Conservation (phyloP, 164 flowering plant genomes). For the Sedum album region DNA sequence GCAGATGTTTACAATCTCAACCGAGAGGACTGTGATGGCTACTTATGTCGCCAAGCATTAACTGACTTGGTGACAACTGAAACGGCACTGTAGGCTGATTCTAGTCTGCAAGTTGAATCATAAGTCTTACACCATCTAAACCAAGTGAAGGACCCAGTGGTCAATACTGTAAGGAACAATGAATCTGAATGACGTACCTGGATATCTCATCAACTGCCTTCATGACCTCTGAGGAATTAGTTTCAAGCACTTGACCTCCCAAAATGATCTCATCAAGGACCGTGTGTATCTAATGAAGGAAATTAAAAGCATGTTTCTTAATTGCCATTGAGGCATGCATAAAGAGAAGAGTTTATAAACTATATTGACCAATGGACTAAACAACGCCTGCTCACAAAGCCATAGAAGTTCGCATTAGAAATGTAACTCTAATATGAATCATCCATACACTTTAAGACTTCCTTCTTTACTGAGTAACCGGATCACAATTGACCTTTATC, state of each 20-base stretch:
- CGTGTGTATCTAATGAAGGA: conserved; percentile 59
- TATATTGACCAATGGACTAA: background rate
- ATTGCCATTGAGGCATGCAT: background rate
- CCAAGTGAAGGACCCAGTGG: background rate
- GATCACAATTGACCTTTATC: background rate
- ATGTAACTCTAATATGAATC: background rate
- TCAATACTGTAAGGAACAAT: conserved; percentile 11
- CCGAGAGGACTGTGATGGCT: conserved; percentile 6
- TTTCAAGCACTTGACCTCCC: conserved; percentile 96
- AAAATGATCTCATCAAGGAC: conserved; percentile 81
- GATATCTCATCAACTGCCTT: conserved; percentile 85
- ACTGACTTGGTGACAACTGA: conserved; percentile 50
- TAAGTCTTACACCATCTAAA: background rate
- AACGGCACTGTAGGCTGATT: conserved; percentile 50
- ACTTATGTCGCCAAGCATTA: conserved; percentile 55
- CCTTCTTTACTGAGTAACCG: background rate
- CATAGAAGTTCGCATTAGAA: background rate
- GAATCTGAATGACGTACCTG: conserved; percentile 37
- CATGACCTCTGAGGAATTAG: conserved; percentile 77
- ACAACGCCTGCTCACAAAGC: background rate
- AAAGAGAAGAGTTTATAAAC: too few species aligned
- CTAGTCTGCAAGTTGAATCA: conserved; percentile 39
- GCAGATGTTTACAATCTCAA: background rate
- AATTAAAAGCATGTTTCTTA: background rate
- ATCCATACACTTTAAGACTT: too few species aligned